Conservation (phyloP, 306 rosid genomes). For the Amphicarpaea edgeworthii region DNA sequence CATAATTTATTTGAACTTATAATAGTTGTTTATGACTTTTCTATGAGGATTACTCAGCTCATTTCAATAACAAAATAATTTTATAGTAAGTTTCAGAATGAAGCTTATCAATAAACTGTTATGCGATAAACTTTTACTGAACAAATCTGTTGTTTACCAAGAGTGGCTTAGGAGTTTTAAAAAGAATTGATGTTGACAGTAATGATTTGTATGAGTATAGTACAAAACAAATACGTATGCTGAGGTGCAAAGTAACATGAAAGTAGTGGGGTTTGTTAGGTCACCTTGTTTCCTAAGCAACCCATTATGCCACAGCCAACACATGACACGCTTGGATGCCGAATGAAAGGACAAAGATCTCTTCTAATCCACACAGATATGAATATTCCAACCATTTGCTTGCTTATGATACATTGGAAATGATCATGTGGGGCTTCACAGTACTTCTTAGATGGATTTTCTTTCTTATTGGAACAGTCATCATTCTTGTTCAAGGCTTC, state of each 20-base stretch:
- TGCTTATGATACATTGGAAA: conserved; percentile 76
- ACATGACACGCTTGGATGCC: conserved; percentile 78
- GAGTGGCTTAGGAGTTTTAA: background rate
- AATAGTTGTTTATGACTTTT: background rate
- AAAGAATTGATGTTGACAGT: conserved; percentile 43
- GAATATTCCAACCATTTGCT: conserved; percentile 94
- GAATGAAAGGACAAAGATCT: conserved; percentile 69
- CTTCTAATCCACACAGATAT: conserved; percentile 81
- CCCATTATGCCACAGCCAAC: conserved; percentile 90
- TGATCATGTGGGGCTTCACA: conserved; percentile 47
- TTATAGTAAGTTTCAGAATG: background rate
- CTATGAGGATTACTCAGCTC: background rate
- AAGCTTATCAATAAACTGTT: background rate
- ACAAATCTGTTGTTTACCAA: background rate
- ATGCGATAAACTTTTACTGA: background rate
- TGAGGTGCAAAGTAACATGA: conserved; percentile 1
- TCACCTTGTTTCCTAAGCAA: conserved; percentile 93
- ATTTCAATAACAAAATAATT: background rate
- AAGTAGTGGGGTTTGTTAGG: conserved; percentile 41
- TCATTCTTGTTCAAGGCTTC: conserved; percentile 71
- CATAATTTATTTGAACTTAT: background rate
- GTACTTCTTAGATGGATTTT: conserved; percentile 3
- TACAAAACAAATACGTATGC: background rate
- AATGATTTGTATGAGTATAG: conserved; percentile 30
- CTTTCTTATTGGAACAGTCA: background rate